Evolutionary conservation across 306 rosid genomes (phyloP), one percentile per base, ranked within the genome.

Genomic region (Medicago lupulina): DNA sequence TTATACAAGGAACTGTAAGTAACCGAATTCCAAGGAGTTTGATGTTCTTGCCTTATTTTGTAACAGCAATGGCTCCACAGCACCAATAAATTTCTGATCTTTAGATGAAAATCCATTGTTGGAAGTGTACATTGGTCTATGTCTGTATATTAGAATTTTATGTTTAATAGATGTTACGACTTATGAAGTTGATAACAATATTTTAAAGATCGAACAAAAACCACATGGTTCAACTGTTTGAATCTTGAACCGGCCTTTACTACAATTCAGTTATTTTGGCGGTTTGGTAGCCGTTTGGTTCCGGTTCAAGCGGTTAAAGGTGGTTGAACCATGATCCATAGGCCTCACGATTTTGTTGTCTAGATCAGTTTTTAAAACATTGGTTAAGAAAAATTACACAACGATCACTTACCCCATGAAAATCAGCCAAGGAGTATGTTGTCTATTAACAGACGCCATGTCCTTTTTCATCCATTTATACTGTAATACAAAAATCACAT

Each of bases 71-170:
- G 96, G 95, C 77, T 94, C 98, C 39, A 94, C 93, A 43, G 72
- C 83, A 25, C 25, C 2, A 18, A 62, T 71, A 57, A 94, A 91
- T 0, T 17, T 38, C 0, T 8, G 0, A 71, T 81, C 95, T 31
- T 66, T n/a, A 17, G 6, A 15, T 0, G 16, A 74, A 10, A 59
- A 76, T 76, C 38, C 49, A 2, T 15, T 41, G 13, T 14, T 0
- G 16, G 98, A 88, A 25, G 83, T 63, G 82, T 94, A 94, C 96
- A 94, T 91, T 0, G 90, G 97, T 73, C 97, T 94, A 73, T 94
- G 98, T 74, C 98, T 93, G 96, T 82, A 86, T 50, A 59, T 46
- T 19, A 9, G 6, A 65, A 18, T 40, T 7, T 11, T 49, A 39
- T 47, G 60, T 11, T 78, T 72, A 23, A 41, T 67, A 50, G 28